These are phyloP conservation scores for Rugonectria rugulosa DNA, from an alignment of 2,329 filamentous ascomycete genomes.

Conservation along the genomic window DNA sequence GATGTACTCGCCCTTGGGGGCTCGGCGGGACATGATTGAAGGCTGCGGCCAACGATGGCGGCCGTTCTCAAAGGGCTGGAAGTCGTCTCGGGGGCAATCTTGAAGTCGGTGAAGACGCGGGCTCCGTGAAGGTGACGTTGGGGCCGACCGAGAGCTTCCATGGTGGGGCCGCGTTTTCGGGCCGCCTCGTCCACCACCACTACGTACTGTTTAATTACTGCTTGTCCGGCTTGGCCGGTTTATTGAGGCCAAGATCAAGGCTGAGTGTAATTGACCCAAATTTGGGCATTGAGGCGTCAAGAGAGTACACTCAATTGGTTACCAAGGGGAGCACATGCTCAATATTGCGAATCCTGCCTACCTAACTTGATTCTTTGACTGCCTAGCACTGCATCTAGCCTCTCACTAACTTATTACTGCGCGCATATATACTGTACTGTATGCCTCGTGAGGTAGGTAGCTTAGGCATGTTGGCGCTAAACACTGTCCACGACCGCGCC, in stretches of 20 bases:
- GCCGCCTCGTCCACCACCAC: background rate
- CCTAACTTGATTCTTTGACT: background rate
- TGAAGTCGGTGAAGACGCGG: constrained; percentile 14
- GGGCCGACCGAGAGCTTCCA: background rate
- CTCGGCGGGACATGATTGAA: constrained; percentile 79
- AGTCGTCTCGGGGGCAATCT: constrained; percentile 11
- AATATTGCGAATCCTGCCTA: background rate
- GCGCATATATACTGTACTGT: background rate
- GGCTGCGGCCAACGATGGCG: too few species aligned
- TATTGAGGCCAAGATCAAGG: background rate
- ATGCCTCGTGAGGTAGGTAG: background rate
- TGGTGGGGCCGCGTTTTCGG: constrained; percentile 5
- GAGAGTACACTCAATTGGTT: background rate
- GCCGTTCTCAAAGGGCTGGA: constrained; percentile 13
- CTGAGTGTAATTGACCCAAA: background rate
- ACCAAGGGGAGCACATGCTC: background rate
- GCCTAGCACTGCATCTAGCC: background rate
- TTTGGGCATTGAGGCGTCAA: background rate
- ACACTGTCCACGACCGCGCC: background rate
- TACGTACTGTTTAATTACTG: too few species aligned
- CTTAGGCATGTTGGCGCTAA: background rate
- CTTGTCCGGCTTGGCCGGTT: background rate
- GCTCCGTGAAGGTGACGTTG: background rate
- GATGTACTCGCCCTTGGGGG: constrained; percentile 90
- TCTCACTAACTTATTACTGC: background rate